phyloP scores from a whole-genome alignment of 23 red algal species.

The Gracilaria vermiculophylla region DNA sequence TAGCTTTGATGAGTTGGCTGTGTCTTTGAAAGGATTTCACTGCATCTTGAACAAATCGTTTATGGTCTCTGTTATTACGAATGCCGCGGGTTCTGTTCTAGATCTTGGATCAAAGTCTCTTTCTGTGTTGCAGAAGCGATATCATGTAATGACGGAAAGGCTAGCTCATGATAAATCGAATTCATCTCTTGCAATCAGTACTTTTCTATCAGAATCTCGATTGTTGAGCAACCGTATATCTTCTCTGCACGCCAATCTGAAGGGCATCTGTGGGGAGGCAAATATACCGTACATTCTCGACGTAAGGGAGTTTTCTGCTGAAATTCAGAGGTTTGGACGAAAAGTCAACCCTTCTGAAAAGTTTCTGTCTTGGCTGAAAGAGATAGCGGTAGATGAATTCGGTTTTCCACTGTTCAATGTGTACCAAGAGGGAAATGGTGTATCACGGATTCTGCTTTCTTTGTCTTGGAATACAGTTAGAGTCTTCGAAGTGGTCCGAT shows the following conservation, averaged over 20 bases:
- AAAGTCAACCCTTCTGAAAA: slow-evolving; percentile 16
- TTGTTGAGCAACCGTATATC: not conserved
- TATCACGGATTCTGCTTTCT: not conserved
- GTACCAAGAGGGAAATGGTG: not conserved
- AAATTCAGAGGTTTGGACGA: slow-evolving; percentile 7
- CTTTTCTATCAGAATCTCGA: not conserved
- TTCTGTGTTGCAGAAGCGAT: not conserved
- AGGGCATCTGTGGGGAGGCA: slow-evolving; percentile 4
- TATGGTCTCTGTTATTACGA: slow-evolving; percentile 25
- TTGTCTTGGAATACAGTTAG: not conserved
- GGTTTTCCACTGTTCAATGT: not conserved
- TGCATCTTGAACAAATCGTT: slow-evolving; percentile 40
- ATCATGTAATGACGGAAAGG: slow-evolving; percentile 20
- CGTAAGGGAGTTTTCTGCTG: slow-evolving; percentile 28
- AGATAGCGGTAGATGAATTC: not conserved
- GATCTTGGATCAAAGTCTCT: slow-evolving; percentile 1
- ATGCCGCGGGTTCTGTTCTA: not conserved
- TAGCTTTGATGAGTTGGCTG: not conserved
- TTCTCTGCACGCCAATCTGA: not conserved
- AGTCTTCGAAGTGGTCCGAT: slow-evolving; percentile 10
- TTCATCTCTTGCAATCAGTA: not conserved
- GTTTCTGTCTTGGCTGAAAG: slow-evolving; percentile 9
- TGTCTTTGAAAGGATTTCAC: not conserved
- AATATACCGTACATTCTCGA: slow-evolving; percentile 8
- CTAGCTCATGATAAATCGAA: slow-evolving; percentile 18